A percentile compares a stretch with the other conserved stretches of the same genome.
Conservation (phyloP, 2,329 filamentous ascomycete species). For the Fonsecaea pugnacius region DNA sequence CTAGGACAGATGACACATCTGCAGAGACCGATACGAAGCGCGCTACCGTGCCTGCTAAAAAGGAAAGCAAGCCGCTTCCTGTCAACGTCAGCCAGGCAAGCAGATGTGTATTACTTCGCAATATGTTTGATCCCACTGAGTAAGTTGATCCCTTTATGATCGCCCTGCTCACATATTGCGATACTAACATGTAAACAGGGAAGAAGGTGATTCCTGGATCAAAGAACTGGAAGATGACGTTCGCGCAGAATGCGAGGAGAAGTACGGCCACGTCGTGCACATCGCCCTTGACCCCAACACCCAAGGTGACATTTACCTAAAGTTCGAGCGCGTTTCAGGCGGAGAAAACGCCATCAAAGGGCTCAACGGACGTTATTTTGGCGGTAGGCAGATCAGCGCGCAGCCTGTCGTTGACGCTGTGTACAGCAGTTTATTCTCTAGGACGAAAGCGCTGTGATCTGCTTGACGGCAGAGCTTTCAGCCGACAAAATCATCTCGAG, state of each 20-base stretch:
- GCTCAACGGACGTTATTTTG: constrained; percentile 95
- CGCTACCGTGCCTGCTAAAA: constrained; percentile 72
- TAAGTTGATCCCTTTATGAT: constrained; percentile 57
- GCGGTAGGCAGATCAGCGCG: constrained; percentile 87
- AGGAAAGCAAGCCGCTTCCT: constrained; percentile 75
- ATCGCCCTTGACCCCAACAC: constrained; percentile 93
- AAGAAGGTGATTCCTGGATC: constrained; percentile 84
- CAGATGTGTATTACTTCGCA: constrained; percentile 89
- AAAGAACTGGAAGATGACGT: constrained; percentile 95
- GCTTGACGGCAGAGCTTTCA: background rate
- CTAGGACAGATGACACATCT: constrained; percentile 83
- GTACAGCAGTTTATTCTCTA: constrained; percentile 95
- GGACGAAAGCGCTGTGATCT: constrained; percentile 58
- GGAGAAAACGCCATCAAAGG: constrained; percentile 98
- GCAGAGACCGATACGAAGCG: constrained; percentile 69
- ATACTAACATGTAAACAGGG: constrained; percentile 58
- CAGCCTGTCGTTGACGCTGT: constrained; percentile 97
- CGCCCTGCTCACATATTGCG: background rate
- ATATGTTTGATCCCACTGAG: constrained; percentile 93
- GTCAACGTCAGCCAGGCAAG: constrained; percentile 90
- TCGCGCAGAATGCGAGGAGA: constrained; percentile 85
- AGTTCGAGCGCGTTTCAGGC: constrained; percentile 93
- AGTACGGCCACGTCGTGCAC: constrained; percentile 98
- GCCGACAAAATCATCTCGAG: background rate
- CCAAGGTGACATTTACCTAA: constrained; percentile 95